Evolutionary conservation across 805 yeast species (phyloP).

Genomic region (Nakazawaea populi): DNA sequence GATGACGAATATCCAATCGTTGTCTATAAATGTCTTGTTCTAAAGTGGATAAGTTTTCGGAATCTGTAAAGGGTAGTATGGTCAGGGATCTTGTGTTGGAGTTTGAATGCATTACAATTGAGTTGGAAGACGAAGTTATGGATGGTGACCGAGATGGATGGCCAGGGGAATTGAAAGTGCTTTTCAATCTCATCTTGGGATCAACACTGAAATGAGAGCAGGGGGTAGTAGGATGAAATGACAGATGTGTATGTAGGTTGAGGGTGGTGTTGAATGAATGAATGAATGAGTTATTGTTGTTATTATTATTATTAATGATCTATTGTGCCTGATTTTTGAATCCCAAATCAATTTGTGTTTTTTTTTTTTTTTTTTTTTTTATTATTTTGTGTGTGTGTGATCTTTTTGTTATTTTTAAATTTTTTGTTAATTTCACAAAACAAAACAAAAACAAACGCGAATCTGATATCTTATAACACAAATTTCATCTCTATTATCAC

Average conservation of each 20-base stretch:
- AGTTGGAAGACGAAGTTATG: slow-evolving; percentile 2
- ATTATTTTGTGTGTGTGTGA: background rate
- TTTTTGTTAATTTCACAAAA: background rate
- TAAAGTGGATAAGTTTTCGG: background rate
- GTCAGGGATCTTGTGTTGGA: background rate
- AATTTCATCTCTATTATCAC: no score
- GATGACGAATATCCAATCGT: background rate
- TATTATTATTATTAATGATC: no score
- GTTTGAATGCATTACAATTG: slow-evolving; percentile 2
- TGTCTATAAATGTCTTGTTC: slow-evolving; percentile 7
- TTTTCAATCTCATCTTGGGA: background rate
- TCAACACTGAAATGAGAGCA: background rate
- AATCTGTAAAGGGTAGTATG: background rate
- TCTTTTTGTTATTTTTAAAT: background rate
- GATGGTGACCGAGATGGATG: background rate
- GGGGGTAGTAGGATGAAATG: no score
- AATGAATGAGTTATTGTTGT: no score
- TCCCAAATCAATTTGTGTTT: background rate
- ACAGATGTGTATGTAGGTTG: no score
- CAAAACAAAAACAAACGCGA: background rate
- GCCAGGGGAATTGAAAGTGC: background rate
- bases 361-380: background rate
- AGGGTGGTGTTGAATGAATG: no score
- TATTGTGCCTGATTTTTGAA: background rate
- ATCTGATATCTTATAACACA: background rate